phyloP scores from a whole-genome alignment of 202 grass and related monocot species.

The Carex arenaria region DNA sequence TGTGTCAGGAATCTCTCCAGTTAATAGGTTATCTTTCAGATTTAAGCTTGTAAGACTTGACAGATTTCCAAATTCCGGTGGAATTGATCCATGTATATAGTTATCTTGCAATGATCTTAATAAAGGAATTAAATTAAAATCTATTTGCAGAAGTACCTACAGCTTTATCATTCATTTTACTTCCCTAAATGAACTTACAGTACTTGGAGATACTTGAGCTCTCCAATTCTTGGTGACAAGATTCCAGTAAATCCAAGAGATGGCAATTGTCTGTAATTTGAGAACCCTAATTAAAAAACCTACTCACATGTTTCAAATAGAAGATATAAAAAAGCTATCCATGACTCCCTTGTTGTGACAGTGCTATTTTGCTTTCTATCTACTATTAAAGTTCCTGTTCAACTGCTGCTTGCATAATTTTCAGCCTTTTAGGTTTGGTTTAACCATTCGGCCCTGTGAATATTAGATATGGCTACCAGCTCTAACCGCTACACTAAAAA shows the following conservation, averaged over 20 bases:
- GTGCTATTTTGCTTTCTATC: not conserved
- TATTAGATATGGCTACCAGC: not conserved
- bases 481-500: not conserved
- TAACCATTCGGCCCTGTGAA: not conserved
- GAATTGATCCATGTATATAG: slow-evolving; percentile 58
- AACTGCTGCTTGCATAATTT: not conserved
- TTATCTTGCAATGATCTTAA: slow-evolving; percentile 52
- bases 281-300: not conserved
- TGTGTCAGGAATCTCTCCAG: slow-evolving; percentile 51
- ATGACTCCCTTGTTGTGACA: not conserved
- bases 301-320: not conserved
- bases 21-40: slow-evolving; percentile 48
- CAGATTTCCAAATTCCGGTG: slow-evolving; percentile 51
- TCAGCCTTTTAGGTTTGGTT: not conserved
- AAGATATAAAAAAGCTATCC: not conserved
- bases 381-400: not conserved
- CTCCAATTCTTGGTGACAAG: slow-evolving; percentile 58
- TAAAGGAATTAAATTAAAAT: slow-evolving; percentile 3
- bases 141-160: not conserved
- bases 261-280: slow-evolving; percentile 45
- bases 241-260: slow-evolving; percentile 49
- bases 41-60: slow-evolving; percentile 49
- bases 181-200: slow-evolving; percentile 41
- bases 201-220: slow-evolving; percentile 40
- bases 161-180: slow-evolving; percentile 5